phyloP scores from a whole-genome alignment of 345 rosid genomes.

The Eucalyptus tenuipes region DNA sequence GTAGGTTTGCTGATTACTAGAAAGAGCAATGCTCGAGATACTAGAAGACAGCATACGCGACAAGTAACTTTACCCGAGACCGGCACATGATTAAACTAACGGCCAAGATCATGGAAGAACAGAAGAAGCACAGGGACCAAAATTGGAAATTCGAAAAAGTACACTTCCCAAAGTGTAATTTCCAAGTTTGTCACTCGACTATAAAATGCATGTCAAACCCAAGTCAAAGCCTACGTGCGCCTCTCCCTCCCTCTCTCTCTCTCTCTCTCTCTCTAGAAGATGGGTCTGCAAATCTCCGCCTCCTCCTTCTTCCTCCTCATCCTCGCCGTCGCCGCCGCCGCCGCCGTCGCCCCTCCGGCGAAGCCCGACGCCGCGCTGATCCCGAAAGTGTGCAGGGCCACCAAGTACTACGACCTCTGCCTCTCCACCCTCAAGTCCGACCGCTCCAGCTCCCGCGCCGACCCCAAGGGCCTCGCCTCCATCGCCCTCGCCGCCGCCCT shows the following conservation, averaged over 20 bases:
- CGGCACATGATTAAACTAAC: not conserved
- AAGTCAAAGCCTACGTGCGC: not conserved
- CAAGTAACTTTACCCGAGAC: not conserved
- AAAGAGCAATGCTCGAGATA: not conserved
- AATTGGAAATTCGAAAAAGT: not conserved
- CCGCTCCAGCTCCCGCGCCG: slow-evolving; percentile 36
- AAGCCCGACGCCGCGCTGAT: slow-evolving; percentile 19
- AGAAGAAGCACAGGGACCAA: not conserved
- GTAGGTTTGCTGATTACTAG: not conserved
- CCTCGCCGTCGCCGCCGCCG: not conserved
- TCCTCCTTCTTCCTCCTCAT: slow-evolving; percentile 1
- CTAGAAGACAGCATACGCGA: not conserved
- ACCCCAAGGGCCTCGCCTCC: slow-evolving; percentile 54
- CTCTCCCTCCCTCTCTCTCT: not conserved
- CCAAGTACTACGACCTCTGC: slow-evolving; percentile 61
- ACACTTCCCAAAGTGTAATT: not conserved
- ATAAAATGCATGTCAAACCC: not conserved
- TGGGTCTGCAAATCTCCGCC: not conserved
- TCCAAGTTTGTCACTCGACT: not conserved
- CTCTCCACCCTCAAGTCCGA: slow-evolving; percentile 64
- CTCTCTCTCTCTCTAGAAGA: not conserved
- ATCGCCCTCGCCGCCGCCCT: slow-evolving; percentile 45
- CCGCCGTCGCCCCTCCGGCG: not conserved
- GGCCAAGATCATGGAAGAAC: not conserved
- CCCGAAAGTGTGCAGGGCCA: slow-evolving; percentile 51